Conservation (phyloP, 2,329 filamentous ascomycete species). For the Coniella lustricola region DNA sequence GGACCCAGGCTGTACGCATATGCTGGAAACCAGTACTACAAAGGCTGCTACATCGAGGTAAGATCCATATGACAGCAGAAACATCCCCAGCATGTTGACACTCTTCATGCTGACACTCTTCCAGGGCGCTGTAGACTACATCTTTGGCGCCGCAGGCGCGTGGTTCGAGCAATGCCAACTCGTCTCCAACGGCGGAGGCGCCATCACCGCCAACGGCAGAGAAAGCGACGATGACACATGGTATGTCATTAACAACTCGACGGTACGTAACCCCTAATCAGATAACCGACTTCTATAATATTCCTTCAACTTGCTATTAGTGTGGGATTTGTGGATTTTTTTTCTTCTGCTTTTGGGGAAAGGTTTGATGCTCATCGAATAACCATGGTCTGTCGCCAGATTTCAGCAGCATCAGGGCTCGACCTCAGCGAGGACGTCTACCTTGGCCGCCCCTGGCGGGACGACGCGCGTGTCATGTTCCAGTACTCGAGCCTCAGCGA, state of each 20-base stretch:
- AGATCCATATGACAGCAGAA: too few relatives aligned
- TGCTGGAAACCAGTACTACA: slow-evolving; percentile 24
- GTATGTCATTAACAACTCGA: slow-evolving; percentile 27
- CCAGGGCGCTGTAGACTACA: slow-evolving; percentile 27
- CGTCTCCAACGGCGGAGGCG: slow-evolving; percentile 24
- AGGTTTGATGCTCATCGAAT: too few relatives aligned
- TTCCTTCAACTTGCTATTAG: too few relatives aligned
- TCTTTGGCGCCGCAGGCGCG: slow-evolving; percentile 25
- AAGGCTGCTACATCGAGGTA: slow-evolving; percentile 2
- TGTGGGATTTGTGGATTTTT: too few relatives aligned
- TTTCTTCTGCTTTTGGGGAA: too few relatives aligned
- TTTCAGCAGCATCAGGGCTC: background rate
- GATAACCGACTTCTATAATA: too few relatives aligned
- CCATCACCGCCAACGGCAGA: slow-evolving; percentile 27
- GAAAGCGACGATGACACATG: slow-evolving; percentile 20
- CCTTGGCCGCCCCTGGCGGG: slow-evolving; percentile 28
- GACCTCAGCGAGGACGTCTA: slow-evolving; percentile 22
- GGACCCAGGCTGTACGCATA: slow-evolving; percentile 24
- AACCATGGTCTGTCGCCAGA: too few relatives aligned
- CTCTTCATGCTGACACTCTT: too few relatives aligned
- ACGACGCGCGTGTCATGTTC: slow-evolving; percentile 27
- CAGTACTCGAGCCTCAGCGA: slow-evolving; percentile 24
- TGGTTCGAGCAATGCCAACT: slow-evolving; percentile 26
- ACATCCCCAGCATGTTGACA: slow-evolving; percentile 22
- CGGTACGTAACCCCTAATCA: too few relatives aligned